Conservation (phyloP, 2,329 filamentous ascomycete species). For the Juglanconis juglandina region DNA sequence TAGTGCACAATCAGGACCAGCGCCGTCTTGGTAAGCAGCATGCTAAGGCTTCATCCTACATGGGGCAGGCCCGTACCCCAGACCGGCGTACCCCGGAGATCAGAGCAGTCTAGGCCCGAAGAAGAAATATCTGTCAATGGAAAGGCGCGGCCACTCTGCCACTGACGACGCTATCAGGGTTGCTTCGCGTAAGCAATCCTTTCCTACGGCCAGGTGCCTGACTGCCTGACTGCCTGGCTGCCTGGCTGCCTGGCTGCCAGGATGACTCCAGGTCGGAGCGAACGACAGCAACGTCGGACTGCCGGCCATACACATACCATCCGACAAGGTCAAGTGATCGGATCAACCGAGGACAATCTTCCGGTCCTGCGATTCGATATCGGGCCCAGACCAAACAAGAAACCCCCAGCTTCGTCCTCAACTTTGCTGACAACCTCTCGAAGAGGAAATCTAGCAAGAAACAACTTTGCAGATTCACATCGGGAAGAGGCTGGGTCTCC, state of each 20-base stretch:
- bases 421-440: not conserved
- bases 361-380: not conserved
- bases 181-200: too few relatives aligned
- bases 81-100: not conserved
- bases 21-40: too few relatives aligned
- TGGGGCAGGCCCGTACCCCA: not conserved
- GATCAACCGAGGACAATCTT: not conserved
- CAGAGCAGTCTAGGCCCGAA: not conserved
- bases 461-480: not conserved
- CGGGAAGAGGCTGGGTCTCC: not conserved
- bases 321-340: not conserved
- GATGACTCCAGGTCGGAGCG: constrained; percentile 8
- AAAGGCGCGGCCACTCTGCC: not conserved
- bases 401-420: not conserved
- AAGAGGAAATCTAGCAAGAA: not conserved
- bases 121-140: not conserved
- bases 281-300: constrained; percentile 12
- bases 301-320: not conserved
- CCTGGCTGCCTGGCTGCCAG: not conserved
- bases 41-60: too few relatives aligned
- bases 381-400: not conserved
- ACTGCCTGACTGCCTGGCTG: not conserved
- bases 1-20: too few relatives aligned
- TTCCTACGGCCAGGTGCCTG: not conserved
- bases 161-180: too few relatives aligned